Conservation (phyloP, 2,329 filamentous ascomycete genomes). For the Aureobasidium sp. region DNA sequence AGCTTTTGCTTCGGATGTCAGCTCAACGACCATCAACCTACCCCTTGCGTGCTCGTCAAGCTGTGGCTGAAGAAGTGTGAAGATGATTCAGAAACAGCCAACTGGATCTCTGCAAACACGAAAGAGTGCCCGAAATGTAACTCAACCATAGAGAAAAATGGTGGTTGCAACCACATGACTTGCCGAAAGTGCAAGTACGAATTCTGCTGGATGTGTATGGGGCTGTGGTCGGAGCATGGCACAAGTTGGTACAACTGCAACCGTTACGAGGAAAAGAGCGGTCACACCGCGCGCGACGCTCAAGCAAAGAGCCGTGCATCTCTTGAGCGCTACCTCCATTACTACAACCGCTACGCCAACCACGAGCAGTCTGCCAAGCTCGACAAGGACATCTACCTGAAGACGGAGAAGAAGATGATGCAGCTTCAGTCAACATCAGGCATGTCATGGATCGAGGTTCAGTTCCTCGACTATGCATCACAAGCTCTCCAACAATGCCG, state of each 20-base stretch:
- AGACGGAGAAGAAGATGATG: slow-evolving; percentile 99
- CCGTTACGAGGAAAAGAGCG: slow-evolving; percentile 92
- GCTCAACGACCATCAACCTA: slow-evolving; percentile 82
- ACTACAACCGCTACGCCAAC: slow-evolving; percentile 98
- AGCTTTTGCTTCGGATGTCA: slow-evolving; percentile 95
- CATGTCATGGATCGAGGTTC: slow-evolving; percentile 98
- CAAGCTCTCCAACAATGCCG: slow-evolving; percentile 92
- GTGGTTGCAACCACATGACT: slow-evolving; percentile 97
- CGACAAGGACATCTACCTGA: slow-evolving; percentile 90
- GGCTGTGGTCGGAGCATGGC: slow-evolving; percentile 94
- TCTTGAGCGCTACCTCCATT: slow-evolving; percentile 92
- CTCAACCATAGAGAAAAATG: slow-evolving; percentile 98
- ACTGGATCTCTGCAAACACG: slow-evolving; percentile 98
- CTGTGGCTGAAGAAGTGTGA: slow-evolving; percentile 97
- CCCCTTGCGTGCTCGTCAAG: slow-evolving; percentile 85
- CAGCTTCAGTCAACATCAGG: slow-evolving; percentile 87
- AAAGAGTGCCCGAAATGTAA: slow-evolving; percentile 96
- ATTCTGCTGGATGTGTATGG: slow-evolving; percentile 99
- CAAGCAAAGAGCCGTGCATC: slow-evolving; percentile 87
- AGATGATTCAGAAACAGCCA: slow-evolving; percentile 95
- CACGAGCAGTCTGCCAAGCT: slow-evolving; percentile 96
- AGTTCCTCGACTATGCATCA: slow-evolving; percentile 89
- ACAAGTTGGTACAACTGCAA: slow-evolving; percentile 99
- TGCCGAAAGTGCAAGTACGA: slow-evolving; percentile 93
- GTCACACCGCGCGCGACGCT: slow-evolving; percentile 79